Evolutionary conservation across 805 yeast genomes (phyloP), one percentile per base, ranked within the genome.

Genomic region (Phaffomyces opuntiae): DNA sequence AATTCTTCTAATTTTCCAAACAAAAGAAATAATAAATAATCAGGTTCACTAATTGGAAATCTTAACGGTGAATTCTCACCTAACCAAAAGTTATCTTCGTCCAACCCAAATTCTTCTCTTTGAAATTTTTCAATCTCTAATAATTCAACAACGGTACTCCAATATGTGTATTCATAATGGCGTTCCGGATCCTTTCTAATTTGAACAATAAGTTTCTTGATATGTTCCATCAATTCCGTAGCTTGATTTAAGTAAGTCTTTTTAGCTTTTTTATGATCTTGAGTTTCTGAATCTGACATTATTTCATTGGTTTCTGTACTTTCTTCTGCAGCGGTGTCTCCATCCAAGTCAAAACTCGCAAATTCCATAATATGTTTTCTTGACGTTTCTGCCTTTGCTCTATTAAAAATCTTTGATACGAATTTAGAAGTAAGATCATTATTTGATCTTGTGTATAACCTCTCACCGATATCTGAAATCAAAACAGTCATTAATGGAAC

Each of bases 401-500:
- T 36, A 9, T 48, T 43, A 33, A 57, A 47, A 1, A 50, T 7
- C 14, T 38, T 36, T 27, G 21, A 38, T 1, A 57, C 17, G 5
- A 48, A 12, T 13, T 36, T 34, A 1, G 45, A 43, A 32, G 48
- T 46, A 5, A 45, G 46, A 24, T 56, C 57, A 16, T 46, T 48
- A 46, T 52, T 53, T 3, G 62, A 65, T 14, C 48, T 19, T 2
- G 32, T 47, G 60, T 58, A 74, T 67, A 80, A 53, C 16, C 76
- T 67, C 58, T 86, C 95, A 50, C 91, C 87, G 40, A 83, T 67
- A 43, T 78, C 80, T 1, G 90, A 81, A 36, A 87, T 78, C 46
- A 87, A 69, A 16, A 83, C 81, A 3, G 96, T 85, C 95, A 88
- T 87, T 43, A 87, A 68, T 1, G 96, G 96, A 21, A 89, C 82